Conservation (phyloP, 2,329 filamentous ascomycete species). For the Aspergillaceae sp. region DNA sequence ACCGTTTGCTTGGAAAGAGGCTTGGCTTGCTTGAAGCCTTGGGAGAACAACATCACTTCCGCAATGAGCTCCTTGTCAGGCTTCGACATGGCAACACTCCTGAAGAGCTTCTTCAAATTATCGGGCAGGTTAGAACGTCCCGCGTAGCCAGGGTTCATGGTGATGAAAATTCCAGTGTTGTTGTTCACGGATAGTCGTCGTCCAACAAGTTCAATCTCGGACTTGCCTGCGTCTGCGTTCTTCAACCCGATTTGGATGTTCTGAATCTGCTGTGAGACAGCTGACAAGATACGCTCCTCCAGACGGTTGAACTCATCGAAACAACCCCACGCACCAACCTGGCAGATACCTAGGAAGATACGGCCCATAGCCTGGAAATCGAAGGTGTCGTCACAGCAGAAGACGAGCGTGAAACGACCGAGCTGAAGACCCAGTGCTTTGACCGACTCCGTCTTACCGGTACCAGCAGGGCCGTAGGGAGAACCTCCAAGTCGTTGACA, state of each 20-base stretch:
- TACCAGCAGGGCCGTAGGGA: constrained; percentile 93
- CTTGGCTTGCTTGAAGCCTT: constrained; percentile 97
- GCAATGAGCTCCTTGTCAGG: constrained; percentile 99
- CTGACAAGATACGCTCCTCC: constrained; percentile 93
- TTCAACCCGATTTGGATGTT: constrained; percentile 96
- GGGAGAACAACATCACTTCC: constrained; percentile 99
- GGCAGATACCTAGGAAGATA: constrained; percentile 98
- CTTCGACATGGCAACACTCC: constrained; percentile 99
- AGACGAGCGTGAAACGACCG: constrained; percentile 94
- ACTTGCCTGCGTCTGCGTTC: constrained; percentile 70
- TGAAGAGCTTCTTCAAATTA: constrained; percentile 98
- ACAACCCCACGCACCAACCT: constrained; percentile 98
- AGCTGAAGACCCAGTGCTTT: constrained; percentile 95
- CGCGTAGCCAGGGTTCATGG: constrained; percentile 99
- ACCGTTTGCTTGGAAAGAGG: constrained; percentile 89
- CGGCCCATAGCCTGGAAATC: constrained; percentile 99
- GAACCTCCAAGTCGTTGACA: constrained; percentile 94
- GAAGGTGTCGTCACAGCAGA: constrained; percentile 99
- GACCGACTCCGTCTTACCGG: constrained; percentile 97
- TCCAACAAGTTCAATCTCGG: constrained; percentile 89
- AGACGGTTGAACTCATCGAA: constrained; percentile 99
- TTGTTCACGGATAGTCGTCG: constrained; percentile 80
- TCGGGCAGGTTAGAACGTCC: constrained; percentile 96
- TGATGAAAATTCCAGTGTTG: constrained; percentile 98
- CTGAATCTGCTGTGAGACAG: constrained; percentile 97